phyloP scores from a whole-genome alignment of 331 rosid genomes.

The Rhamnella rubrinervis region DNA sequence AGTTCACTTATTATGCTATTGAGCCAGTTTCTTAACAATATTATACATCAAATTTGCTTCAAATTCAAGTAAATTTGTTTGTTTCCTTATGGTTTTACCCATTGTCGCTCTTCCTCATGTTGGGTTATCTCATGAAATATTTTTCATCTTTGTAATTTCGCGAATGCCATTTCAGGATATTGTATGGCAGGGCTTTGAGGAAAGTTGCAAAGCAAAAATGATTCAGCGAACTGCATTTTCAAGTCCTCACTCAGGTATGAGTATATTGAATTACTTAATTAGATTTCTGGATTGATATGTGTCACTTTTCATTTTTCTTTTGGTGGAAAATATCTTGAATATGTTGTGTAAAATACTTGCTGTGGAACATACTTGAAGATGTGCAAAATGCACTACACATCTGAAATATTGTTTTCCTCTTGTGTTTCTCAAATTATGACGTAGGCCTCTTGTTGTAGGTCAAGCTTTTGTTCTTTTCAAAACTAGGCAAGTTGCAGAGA shows the following conservation, averaged over 20 bases:
- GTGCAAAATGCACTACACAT: background rate
- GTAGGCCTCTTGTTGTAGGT: slow-evolving; percentile 50
- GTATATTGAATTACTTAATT: background rate
- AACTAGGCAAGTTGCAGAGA: slow-evolving; percentile 63
- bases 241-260: slow-evolving; percentile 69
- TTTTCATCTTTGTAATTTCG: background rate
- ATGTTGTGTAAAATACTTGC: no score
- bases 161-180: slow-evolving; percentile 50
- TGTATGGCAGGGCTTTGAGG: slow-evolving; percentile 59
- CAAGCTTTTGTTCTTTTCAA: slow-evolving; percentile 78
- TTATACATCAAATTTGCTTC: no score
- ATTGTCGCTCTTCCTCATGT: background rate
- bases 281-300: background rate
- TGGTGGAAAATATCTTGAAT: background rate
- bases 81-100: background rate
- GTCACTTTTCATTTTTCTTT: background rate
- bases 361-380: no score
- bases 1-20: slow-evolving; percentile 1
- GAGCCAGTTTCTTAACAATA: no score
- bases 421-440: slow-evolving; percentile 2
- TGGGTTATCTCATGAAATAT: background rate
- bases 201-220: slow-evolving; percentile 71
- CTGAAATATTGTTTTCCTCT: background rate
- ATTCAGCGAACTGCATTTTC: slow-evolving; percentile 60
- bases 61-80: background rate